Evolutionary conservation across 2,329 filamentous ascomycete species (phyloP), one percentile per base, ranked within the genome.

Genomic region (Pseudocercospora musae): DNA sequence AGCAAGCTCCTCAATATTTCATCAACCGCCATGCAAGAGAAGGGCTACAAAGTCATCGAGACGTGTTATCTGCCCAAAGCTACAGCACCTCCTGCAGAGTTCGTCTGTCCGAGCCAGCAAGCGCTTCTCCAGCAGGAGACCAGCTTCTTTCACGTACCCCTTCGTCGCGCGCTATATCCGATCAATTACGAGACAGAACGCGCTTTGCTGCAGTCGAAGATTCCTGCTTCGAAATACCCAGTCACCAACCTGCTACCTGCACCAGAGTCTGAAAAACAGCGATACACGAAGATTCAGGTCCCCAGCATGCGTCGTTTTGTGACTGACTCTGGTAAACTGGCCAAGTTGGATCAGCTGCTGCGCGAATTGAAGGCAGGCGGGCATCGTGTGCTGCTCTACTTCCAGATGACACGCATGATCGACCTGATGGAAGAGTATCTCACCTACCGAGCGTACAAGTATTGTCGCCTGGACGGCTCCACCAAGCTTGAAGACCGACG

Each of bases 331-430:
- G 95, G 95, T 73, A 99, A 99, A 80, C 85, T 99, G 63, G 93
- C 92, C 52, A 92, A 92, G 74, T 82, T 99, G 56, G 95, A 99
- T 75, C 84, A 91, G 68, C 82, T 99, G 18, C 84, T 99, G 13
- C 90, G 90, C 75, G 85, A 92, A 76, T 87, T 99, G 72, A 99
- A 98, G 83, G 89, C 92, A 65, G 91, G 90, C 66, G 90, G 90
- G 37, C 95, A 99, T 71, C 92, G 95, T 73, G 95, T 99, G 21
- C 82, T 99, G 58, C 82, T 99, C 20, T 99, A 99, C 83, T 99
- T 99, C 90, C 95, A 99, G 82, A 99, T 99, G 95, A 99, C 95
- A 3, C 90, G 91, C 74, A 99, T 99, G 95, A 98, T 99, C 74
- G 94, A 99, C 76, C 82, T 99, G 64, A 98, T 98, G 91, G 95